phyloP scores from a whole-genome alignment of 306 rosid genomes.

The Phaseolus lunatus region DNA sequence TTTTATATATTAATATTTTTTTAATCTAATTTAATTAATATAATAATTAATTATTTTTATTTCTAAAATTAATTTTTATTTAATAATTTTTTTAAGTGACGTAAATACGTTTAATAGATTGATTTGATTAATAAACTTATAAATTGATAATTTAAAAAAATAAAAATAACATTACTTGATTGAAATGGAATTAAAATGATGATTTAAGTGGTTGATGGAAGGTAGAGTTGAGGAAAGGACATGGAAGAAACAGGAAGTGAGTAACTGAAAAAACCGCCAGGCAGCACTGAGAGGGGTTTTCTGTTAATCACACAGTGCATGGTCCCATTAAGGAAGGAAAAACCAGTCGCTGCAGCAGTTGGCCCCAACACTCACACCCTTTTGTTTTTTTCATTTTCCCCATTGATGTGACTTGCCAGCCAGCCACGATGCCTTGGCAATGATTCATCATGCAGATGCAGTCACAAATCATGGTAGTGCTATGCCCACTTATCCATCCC shows the following conservation, averaged over 20 bases:
- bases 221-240: background rate
- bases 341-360: constrained; percentile 49
- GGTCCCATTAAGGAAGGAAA: constrained; percentile 43
- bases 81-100: too few relatives aligned
- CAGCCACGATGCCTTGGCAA: constrained; percentile 45
- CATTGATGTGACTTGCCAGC: constrained; percentile 48
- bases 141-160: too few relatives aligned
- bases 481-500: constrained; percentile 55
- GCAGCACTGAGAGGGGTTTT: background rate
- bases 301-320: constrained; percentile 14
- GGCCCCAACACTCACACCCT: constrained; percentile 30
- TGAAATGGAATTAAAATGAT: too few relatives aligned
- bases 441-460: constrained; percentile 51
- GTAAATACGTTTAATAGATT: too few relatives aligned
- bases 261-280: constrained; percentile 56
- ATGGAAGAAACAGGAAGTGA: background rate
- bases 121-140: too few relatives aligned
- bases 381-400: background rate
- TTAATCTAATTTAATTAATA: too few relatives aligned
- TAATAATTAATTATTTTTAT: too few relatives aligned
- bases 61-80: too few relatives aligned
- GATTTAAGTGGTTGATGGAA: too few relatives aligned
- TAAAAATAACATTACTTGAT: too few relatives aligned
- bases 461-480: constrained; percentile 57
- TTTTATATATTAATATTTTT: too few relatives aligned